phyloP scores from a whole-genome alignment of 1,284 basidiomycete genomes.

The Moniliophthora roreri region DNA sequence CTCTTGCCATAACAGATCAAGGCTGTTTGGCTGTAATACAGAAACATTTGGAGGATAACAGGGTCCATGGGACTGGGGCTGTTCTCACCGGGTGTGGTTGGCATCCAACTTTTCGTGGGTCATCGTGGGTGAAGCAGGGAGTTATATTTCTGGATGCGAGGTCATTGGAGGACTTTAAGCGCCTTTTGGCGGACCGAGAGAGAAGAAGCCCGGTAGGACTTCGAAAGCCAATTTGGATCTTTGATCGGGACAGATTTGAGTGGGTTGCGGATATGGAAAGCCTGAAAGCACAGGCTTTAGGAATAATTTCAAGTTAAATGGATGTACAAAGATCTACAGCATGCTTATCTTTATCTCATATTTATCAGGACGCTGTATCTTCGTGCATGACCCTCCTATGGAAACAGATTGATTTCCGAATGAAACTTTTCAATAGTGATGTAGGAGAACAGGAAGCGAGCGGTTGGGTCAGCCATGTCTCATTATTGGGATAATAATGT shows the following conservation, averaged over 20 bases:
- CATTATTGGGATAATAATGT: too few species aligned
- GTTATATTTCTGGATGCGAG: constrained; percentile 33
- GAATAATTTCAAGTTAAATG: too few species aligned
- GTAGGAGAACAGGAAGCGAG: too few species aligned
- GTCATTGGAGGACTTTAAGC: background rate
- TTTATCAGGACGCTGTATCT: too few species aligned
- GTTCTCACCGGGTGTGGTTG: constrained; percentile 38
- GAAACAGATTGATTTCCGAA: too few species aligned
- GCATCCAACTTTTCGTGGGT: constrained; percentile 12
- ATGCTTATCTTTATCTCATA: too few species aligned
- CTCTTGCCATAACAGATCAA: too few species aligned
- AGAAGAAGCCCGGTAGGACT: background rate
- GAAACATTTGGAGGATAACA: constrained; percentile 22
- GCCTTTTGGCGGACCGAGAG: background rate
- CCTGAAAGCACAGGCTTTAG: too few species aligned
- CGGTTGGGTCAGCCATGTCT: too few species aligned
- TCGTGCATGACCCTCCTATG: too few species aligned
- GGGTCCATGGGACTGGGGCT: constrained; percentile 35
- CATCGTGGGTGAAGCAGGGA: constrained; percentile 26
- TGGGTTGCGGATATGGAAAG: background rate
- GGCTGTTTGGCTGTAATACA: background rate
- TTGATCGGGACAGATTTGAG: constrained; percentile 5
- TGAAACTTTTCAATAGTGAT: too few species aligned
- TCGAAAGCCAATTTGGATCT: constrained; percentile 13
- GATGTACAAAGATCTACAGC: too few species aligned